Base-by-base conservation (phyloP, 148 eudicot species). In the Persicaria tinctoria region DNA sequence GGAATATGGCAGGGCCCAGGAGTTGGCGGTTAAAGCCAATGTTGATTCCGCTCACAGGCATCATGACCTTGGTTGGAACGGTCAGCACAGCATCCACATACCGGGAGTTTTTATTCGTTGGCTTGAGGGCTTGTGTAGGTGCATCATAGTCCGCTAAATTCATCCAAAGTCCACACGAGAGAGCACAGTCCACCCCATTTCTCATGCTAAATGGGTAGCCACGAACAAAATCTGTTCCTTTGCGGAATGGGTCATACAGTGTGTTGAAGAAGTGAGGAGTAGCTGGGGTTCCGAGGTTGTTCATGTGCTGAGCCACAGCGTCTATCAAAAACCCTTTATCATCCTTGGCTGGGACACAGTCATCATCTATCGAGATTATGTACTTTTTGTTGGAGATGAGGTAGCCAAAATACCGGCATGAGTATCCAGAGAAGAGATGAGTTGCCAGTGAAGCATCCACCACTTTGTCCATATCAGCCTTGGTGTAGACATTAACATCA, bases 261-360 rank as follows among this genome's bases (percentile, higher is more conserved):
- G 98, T 93, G 73, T 94, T 94, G 77, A 96, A 96, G 85, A 92
- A 96, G 74, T 86, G 86, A 20, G 99, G 99, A 50, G 99, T 96
- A 9, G 99, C 97, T 14, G 99, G 99, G 53, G 86, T 88, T 32
- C 80, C 78, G 1, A 96, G 97, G 86, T 96, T 96, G 81, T 76
- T 70, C 69, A 96, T 77, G 66, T 96, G 98, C 73, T 94, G 96
- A 49, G 90, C 81, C 46, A 95, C 85, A 6, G 81, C 84, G 78
- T 95, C 96, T 4, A 86, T 74, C 60, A 77, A 10, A 73, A 78
- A 59, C 16, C 97, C 97, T 48, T 87, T 88, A 46, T 84, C 84
- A 47, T 92, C 93, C 79, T 78, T 92, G 60, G 97, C 93, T 17
- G 99, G 97, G 73, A 82, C 38, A 76, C 99, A 92, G 80, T 92